Conservation (phyloP, 129 eudicot genomes). For the Chrysanthemum makinoi region DNA sequence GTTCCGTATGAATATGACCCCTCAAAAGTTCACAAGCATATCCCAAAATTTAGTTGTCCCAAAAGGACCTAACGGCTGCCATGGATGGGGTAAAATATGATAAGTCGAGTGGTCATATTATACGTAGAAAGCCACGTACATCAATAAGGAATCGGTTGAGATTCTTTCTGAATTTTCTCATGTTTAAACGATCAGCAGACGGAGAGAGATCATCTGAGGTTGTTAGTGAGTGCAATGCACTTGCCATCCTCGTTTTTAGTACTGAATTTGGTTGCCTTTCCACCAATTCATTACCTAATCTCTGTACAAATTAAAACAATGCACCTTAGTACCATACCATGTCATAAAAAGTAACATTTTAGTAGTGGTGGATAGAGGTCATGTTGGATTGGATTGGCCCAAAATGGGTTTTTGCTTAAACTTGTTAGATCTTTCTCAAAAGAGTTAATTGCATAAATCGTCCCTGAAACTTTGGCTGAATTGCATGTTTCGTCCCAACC, state of each 20-base stretch:
- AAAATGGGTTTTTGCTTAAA: too few relatives aligned
- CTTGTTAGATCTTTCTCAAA: too few relatives aligned
- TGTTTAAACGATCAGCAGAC: slow-evolving; percentile 68
- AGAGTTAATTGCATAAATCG: too few relatives aligned
- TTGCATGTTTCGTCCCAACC: not conserved
- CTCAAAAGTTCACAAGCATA: slow-evolving; percentile 11
- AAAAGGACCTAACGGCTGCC: slow-evolving; percentile 7
- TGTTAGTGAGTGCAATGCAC: slow-evolving; percentile 72
- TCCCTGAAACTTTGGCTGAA: too few relatives aligned
- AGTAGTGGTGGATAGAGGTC: too few relatives aligned
- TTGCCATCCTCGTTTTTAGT: slow-evolving; percentile 64
- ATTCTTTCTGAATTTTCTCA: slow-evolving; percentile 87
- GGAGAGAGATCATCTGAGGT: slow-evolving; percentile 66
- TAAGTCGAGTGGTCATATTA: slow-evolving; percentile 39
- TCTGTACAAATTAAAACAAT: slow-evolving; percentile 40
- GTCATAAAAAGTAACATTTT: too few relatives aligned
- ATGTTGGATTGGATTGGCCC: too few relatives aligned
- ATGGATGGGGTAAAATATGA: slow-evolving; percentile 7
- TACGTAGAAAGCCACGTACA: slow-evolving; percentile 91
- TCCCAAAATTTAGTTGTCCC: not conserved
- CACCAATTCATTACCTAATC: slow-evolving; percentile 66
- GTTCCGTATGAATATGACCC: slow-evolving; percentile 9
- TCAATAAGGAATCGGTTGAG: slow-evolving; percentile 70
- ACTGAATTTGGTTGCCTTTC: slow-evolving; percentile 66
- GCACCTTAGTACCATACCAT: too few relatives aligned